Evolutionary conservation across 31 red algal species (phyloP).

Genomic region (Porphyra umbilicalis): DNA sequence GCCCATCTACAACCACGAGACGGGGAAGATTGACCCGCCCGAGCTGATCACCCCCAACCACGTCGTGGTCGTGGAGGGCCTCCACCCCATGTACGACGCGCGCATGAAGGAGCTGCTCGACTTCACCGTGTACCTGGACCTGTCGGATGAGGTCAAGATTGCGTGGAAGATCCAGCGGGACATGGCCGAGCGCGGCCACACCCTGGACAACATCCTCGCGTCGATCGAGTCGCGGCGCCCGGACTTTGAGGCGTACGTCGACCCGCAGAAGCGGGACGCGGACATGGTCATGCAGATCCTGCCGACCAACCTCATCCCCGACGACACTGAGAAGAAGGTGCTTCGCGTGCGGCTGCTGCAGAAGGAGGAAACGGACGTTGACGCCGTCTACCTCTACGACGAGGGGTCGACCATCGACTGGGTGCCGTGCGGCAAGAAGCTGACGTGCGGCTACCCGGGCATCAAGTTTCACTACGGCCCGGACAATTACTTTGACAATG

Average conservation of each 20-base stretch:
- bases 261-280: constrained; percentile 82
- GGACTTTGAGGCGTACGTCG: constrained; percentile 83
- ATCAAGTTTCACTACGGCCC: constrained; percentile 98
- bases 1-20: constrained; percentile 99
- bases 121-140: constrained; percentile 90
- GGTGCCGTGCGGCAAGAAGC: constrained; percentile 80
- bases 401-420: constrained; percentile 98
- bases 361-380: constrained; percentile 32
- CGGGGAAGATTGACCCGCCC: constrained; percentile 74
- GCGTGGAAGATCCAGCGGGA: constrained; percentile 99
- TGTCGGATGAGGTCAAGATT: constrained; percentile 94
- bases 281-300: constrained; percentile 90
- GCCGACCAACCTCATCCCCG: constrained; percentile 78
- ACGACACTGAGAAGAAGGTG: constrained; percentile 95
- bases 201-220: constrained; percentile 87
- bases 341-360: constrained; percentile 85
- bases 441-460: constrained; percentile 89
- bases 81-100: constrained; percentile 93
- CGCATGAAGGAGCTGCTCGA: constrained; percentile 71
- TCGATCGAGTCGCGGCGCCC: constrained; percentile 95
- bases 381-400: constrained; percentile 77
- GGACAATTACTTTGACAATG: constrained; percentile 81
- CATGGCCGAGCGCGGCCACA: constrained; percentile 97
- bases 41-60: constrained; percentile 92
- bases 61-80: constrained; percentile 86